Evolutionary conservation across 1,284 basidiomycete species (phyloP).

Genomic region (Phaffia rhodozyma): DNA sequence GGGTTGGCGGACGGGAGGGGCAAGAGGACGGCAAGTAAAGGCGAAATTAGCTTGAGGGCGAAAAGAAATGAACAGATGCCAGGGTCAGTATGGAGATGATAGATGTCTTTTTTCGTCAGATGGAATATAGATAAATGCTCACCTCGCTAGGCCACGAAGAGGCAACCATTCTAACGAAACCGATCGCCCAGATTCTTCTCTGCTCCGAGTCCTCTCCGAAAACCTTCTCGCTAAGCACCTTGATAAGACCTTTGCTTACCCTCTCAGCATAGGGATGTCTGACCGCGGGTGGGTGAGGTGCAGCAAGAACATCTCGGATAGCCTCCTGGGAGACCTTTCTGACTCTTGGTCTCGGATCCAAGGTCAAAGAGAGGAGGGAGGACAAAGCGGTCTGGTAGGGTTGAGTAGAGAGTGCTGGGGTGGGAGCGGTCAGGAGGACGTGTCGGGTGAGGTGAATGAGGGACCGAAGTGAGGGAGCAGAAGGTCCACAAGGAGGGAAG

Average conservation of each 20-base stretch:
- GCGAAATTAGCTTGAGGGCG: conserved; percentile 67
- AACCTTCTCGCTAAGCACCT: conserved; percentile 54
- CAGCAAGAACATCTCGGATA: conserved; percentile 58
- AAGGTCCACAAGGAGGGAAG: conserved; percentile 26
- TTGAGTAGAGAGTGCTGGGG: conserved; percentile 41
- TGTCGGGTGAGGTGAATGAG: conserved; percentile 48
- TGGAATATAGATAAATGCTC: conserved; percentile 19
- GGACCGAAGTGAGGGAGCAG: conserved; percentile 31
- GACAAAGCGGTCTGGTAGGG: conserved; percentile 40
- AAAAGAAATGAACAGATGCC: conserved; percentile 49
- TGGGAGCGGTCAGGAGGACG: conserved; percentile 55
- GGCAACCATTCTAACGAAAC: conserved; percentile 50
- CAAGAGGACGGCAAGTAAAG: conserved; percentile 65
- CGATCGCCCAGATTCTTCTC: conserved; percentile 65
- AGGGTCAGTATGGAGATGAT: neutral
- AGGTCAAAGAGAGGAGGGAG: conserved; percentile 63
- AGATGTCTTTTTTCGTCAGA: neutral
- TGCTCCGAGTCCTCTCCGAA: conserved; percentile 49
- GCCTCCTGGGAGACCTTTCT: conserved; percentile 80
- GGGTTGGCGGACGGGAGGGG: conserved; percentile 35
- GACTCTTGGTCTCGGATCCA: conserved; percentile 88
- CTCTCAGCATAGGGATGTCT: conserved; percentile 74
- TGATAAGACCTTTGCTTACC: conserved; percentile 66
- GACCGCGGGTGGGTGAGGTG: conserved; percentile 60
- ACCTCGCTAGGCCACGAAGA: conserved; percentile 53